A percentile compares a stretch with the other conserved stretches of the same genome.
Conservation (phyloP, 2,329 filamentous ascomycete genomes). For the Delphinella strobiligena region DNA sequence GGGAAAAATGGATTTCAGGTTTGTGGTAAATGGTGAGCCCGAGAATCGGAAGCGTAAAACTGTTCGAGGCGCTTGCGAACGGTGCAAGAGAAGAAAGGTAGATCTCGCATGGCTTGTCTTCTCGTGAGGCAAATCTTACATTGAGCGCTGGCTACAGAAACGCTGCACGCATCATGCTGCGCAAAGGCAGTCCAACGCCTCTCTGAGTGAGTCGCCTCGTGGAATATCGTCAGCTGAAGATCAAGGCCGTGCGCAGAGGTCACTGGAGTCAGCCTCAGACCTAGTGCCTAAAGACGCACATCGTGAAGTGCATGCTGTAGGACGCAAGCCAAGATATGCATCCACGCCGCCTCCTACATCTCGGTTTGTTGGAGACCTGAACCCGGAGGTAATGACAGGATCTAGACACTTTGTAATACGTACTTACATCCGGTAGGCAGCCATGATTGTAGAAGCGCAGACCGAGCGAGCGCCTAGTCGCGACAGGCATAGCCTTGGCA, state of each 20-base stretch:
- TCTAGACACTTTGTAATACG: too few species aligned
- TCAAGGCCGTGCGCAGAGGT: too few species aligned
- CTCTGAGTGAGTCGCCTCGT: too few species aligned
- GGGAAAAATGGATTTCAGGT: constrained; percentile 18
- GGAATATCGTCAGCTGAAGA: too few species aligned
- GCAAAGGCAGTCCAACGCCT: too few species aligned
- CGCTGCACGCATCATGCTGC: constrained; percentile 23
- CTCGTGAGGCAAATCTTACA: too few species aligned
- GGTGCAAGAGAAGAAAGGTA: constrained; percentile 31
- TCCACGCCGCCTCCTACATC: constrained; percentile 22
- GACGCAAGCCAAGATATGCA: neutral
- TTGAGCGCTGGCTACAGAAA: too few species aligned
- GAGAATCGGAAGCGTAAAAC: constrained; percentile 32
- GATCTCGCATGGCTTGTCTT: too few species aligned
- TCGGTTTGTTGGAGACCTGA: constrained; percentile 34
- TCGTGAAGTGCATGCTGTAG: neutral
- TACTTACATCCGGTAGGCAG: too few species aligned
- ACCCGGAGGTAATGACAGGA: constrained; percentile 37
- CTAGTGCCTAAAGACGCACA: neutral
- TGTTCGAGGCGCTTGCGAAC: constrained; percentile 31
- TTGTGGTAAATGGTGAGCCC: constrained; percentile 30
- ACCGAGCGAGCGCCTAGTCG: neutral
- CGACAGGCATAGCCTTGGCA: constrained; percentile 19
- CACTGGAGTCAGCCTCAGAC: neutral
- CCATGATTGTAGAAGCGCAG: constrained; percentile 16